Evolutionary conservation across 2,329 filamentous ascomycete genomes (phyloP), one percentile per base, ranked within the genome.

Genomic region (Fusarium agapanthi): DNA sequence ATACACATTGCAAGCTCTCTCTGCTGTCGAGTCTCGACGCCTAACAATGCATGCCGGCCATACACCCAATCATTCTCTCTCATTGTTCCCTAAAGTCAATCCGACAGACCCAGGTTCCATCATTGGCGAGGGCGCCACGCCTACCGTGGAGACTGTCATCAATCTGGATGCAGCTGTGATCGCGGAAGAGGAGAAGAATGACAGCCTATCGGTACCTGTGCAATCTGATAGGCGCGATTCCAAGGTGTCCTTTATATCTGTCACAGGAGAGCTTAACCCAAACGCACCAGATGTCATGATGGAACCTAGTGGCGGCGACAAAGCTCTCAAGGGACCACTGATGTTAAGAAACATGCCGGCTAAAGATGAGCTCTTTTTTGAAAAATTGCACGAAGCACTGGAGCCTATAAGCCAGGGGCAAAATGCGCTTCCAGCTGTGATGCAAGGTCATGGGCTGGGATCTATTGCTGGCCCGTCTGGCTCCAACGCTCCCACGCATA

Each of bases 41-140:
- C 84, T 90, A 44, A 89, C 85, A 1, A 88, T 91, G 85, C 86
- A 91, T 77, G 89, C 89, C 26, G 89, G 89, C 3, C 89, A 91
- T 78, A 91, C 89, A 4, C 89, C 89, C 12, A 90, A 85, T 56
- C 88, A 90, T 76, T 89, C 88, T 2, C 80, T 89, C 16, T 89
- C 88, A 9, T 79, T 86, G 5, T 79, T 89, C 22, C 82, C 83
- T 11, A 86, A 85, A 15, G 80, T 83, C 50, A 80, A 81, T 14
- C 83, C 83, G 18, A 85, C 85, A 5, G 82, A 80, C 16, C 68
- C 76, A 32, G 75, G 72, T 59, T 77, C 79, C 18, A 68, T 77
- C 15, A 61, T 72, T 15, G 77, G 71, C 15, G 77, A 77, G 38
- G 78, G 75, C 10, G 74, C 77, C 32, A 81, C 79, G 8, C 80